phyloP scores from a whole-genome alignment of 345 rosid species.

The Melaleuca quinquenervia region DNA sequence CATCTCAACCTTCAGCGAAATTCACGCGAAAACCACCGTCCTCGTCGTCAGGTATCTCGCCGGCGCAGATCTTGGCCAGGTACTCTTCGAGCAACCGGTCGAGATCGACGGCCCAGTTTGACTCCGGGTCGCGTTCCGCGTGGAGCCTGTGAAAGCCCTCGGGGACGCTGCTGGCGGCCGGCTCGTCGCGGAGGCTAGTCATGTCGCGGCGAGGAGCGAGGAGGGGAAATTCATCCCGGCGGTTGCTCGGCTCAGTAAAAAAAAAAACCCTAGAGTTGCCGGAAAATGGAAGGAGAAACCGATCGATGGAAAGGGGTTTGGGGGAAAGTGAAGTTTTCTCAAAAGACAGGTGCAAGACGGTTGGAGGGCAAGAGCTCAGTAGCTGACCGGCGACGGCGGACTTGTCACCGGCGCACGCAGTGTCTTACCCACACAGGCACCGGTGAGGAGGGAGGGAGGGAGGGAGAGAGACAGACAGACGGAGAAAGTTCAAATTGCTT shows the following conservation, averaged over 20 bases:
- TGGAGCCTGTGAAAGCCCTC: slow-evolving; percentile 45
- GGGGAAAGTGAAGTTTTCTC: neutral
- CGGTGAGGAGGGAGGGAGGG: neutral
- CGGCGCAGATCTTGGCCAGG: slow-evolving; percentile 75
- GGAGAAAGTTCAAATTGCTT: neutral
- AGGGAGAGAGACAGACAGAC: neutral
- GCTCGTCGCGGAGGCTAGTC: slow-evolving; percentile 17
- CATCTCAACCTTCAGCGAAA: slow-evolving; percentile 79
- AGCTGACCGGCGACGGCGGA: neutral
- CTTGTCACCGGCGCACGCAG: neutral
- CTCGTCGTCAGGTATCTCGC: slow-evolving; percentile 52
- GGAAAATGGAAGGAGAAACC: neutral
- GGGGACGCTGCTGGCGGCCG: slow-evolving; percentile 4
- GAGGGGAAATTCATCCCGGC: neutral
- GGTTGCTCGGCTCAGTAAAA: neutral
- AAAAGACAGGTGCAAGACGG: neutral
- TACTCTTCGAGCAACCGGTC: slow-evolving; percentile 82
- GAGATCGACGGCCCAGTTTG: slow-evolving; percentile 93
- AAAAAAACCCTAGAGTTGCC: neutral
- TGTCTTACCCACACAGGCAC: neutral
- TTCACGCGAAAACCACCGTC: slow-evolving; percentile 37
- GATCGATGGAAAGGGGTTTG: neutral
- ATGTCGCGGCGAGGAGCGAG: neutral
- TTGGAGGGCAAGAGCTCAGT: neutral
- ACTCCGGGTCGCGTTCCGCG: slow-evolving; percentile 78